Evolutionary conservation across 2,329 filamentous ascomycete genomes (phyloP), one percentile per base, ranked within the genome.

Genomic region (Aaosphaeria arxii): DNA sequence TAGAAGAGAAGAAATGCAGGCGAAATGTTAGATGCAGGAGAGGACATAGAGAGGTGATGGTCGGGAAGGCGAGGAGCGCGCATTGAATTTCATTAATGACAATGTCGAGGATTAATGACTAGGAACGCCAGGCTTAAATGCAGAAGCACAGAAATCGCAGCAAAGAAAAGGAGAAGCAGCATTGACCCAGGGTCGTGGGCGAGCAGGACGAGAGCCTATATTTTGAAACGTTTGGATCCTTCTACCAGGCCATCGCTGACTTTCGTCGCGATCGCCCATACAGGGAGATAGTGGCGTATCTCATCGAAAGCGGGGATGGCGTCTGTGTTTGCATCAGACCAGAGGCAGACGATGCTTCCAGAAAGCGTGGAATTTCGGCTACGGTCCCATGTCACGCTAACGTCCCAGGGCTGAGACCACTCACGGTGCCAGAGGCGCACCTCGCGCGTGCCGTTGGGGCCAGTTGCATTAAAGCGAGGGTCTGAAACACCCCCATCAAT

Each of bases 271-370:
- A 86, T 85, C 5, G 84, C 83, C 94, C 94, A 99, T 4, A 77
- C 74, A 1, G 94, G 94, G 57, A 85, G 79, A 71, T 85, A 96
- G 65, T 85, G 80, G 57, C 81, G 75, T 43, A 89, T 77, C 71
- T 97, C 91, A 58, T 94, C 87, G 44, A 92, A 80, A 1, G 91
- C 91, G 0, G 92, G 91, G 42, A 97, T 91, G 1, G 78, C 77
- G 4, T 83, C 86, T 33, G 75, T 73, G 62, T 96, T 96, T 40
- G 82, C 85, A 72, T 99, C 94, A 60, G 87, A 90, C 91, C 91
- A 97, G 31, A 88, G 75, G 70, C 94, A 97, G 11, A 86, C 78
- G 1, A 91, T 83, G 32, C 74, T 79, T 1, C 91, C 88, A 54
- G 66, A 67, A 63, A 63, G 57, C 53, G 59, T 65, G 51, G 61